phyloP scores from a whole-genome alignment of 2,329 filamentous ascomycete species.

The Ophiostoma australiae region DNA sequence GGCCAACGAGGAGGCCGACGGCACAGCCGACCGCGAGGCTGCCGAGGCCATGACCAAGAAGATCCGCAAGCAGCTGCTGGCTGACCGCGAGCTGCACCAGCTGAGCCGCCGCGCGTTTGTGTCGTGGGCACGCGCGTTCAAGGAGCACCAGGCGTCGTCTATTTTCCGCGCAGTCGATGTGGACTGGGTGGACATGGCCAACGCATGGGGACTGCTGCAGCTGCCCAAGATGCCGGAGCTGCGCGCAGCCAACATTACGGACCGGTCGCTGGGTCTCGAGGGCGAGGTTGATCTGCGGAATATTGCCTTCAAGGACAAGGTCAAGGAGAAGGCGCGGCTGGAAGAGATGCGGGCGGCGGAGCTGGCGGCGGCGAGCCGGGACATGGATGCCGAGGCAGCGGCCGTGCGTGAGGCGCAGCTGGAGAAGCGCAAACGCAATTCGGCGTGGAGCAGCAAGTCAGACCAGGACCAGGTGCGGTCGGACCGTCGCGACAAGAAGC shows the following conservation, averaged over 20 bases:
- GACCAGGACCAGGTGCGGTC: slow-evolving; percentile 60
- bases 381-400: slow-evolving; percentile 35
- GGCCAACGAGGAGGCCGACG: slow-evolving; percentile 18
- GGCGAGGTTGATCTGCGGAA: slow-evolving; percentile 61
- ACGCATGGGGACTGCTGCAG: slow-evolving; percentile 78
- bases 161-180: slow-evolving; percentile 82
- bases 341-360: slow-evolving; percentile 46
- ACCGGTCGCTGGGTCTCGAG: slow-evolving; percentile 57
- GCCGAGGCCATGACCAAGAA: slow-evolving; percentile 40
- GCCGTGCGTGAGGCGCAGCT: slow-evolving; percentile 32
- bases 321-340: slow-evolving; percentile 60
- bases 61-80: slow-evolving; percentile 38
- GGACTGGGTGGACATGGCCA: slow-evolving; percentile 76
- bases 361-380: slow-evolving; percentile 41
- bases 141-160: slow-evolving; percentile 81
- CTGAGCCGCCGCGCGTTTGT: slow-evolving; percentile 90
- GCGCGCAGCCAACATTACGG: slow-evolving; percentile 63
- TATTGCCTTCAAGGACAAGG: slow-evolving; percentile 68
- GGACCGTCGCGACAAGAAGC: slow-evolving; percentile 36
- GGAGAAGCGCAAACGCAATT: slow-evolving; percentile 55
- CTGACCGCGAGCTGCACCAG: slow-evolving; percentile 68
- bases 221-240: slow-evolving; percentile 93
- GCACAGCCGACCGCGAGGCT: slow-evolving; percentile 40
- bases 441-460: slow-evolving; percentile 68
- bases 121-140: slow-evolving; percentile 86